Conservation (phyloP, 805 yeast genomes). For the Yarrowia osloensis region DNA sequence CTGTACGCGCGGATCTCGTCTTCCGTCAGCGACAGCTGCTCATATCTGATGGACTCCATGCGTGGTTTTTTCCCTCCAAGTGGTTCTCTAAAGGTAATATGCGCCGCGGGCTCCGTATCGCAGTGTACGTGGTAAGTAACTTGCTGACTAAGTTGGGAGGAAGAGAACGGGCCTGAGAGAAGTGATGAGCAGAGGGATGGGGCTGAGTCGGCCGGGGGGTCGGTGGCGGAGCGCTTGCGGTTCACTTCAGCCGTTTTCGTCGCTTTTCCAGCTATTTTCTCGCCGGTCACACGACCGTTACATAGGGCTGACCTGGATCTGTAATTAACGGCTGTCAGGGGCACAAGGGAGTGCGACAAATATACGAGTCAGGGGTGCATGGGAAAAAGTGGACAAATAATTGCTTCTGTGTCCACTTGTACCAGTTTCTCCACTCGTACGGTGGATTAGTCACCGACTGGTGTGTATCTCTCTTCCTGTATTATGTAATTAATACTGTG, state of each 20-base stretch:
- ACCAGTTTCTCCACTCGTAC: no score
- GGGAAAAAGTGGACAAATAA: no score
- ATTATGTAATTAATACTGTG: no score
- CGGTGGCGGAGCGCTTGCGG: neutral
- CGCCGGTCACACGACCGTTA: neutral
- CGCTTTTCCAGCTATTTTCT: neutral
- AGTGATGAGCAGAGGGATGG: neutral
- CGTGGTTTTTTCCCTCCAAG: constrained; percentile 24
- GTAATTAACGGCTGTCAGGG: neutral
- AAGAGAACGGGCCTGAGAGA: neutral
- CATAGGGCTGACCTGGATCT: neutral
- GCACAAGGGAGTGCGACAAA: neutral
- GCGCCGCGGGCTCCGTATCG: neutral
- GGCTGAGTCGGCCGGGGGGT: neutral
- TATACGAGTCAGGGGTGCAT: neutral
- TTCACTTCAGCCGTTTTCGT: neutral
- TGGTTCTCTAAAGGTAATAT: constrained; percentile 11
- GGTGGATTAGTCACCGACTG: no score
- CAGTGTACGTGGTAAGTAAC: neutral
- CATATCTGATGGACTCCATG: constrained; percentile 31
- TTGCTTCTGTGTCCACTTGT: no score
- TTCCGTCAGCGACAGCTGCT: constrained; percentile 44
- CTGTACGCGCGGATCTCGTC: constrained; percentile 84
- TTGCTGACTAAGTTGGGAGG: constrained; percentile 29
- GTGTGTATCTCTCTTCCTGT: no score